Conservation (phyloP, 2,329 filamentous ascomycete species). For the Epichloe sibirici region DNA sequence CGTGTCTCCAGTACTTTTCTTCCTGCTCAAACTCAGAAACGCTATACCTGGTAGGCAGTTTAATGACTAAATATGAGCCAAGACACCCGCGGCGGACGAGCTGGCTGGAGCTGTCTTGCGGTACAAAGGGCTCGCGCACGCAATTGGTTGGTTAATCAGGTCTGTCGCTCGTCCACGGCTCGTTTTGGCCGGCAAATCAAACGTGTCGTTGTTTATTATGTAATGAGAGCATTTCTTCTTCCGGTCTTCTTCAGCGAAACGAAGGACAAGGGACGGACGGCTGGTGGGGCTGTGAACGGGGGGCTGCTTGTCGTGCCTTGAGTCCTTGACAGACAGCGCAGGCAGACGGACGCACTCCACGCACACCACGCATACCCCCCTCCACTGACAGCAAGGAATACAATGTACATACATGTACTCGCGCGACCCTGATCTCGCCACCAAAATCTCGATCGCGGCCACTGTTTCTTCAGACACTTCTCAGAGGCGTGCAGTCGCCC, state of each 20-base stretch:
- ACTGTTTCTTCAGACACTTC: background rate
- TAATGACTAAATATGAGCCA: too few species aligned
- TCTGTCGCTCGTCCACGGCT: too few species aligned
- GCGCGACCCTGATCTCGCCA: conserved; percentile 17
- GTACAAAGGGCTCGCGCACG: background rate
- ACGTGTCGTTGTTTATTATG: too few species aligned
- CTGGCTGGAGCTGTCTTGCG: background rate
- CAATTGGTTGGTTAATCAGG: too few species aligned
- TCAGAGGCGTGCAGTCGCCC: background rate
- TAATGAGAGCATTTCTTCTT: background rate
- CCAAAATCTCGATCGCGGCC: conserved; percentile 19
- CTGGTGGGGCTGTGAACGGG: background rate
- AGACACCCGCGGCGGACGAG: background rate
- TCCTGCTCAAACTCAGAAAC: background rate
- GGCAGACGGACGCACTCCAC: too few species aligned
- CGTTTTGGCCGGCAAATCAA: too few species aligned
- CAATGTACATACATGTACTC: background rate
- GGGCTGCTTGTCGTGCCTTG: background rate
- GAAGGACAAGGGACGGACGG: background rate
- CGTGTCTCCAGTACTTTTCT: background rate
- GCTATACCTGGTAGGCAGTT: too few species aligned
- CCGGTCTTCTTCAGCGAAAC: background rate
- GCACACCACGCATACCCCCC: background rate
- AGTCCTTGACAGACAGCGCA: too few species aligned
- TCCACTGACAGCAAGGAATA: background rate